phyloP scores from a whole-genome alignment of 2,329 filamentous ascomycete genomes.

The Cordyceps fumosorosea region DNA sequence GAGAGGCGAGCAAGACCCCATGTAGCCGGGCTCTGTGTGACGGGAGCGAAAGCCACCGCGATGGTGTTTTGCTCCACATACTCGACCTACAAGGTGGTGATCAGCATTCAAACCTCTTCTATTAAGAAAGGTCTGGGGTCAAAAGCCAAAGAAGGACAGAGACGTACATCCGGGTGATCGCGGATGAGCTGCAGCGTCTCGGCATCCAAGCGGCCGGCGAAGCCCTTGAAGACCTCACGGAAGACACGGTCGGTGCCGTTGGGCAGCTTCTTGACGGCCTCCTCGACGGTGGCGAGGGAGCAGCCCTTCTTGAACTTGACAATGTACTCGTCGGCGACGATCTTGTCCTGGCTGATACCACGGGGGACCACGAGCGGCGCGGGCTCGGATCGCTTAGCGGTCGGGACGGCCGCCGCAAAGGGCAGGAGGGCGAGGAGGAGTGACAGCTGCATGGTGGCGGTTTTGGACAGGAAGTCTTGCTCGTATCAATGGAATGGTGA shows the following conservation, averaged over 20 bases:
- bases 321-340: constrained; percentile 19
- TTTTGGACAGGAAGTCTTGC: neutral
- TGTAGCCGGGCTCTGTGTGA: constrained; percentile 13
- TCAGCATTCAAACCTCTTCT: neutral
- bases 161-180: constrained; percentile 15
- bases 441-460: neutral
- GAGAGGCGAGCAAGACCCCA: constrained; percentile 33
- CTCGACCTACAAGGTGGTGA: constrained; percentile 19
- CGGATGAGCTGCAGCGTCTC: constrained; percentile 10
- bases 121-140: no score
- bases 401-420: neutral
- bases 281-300: constrained; percentile 9
- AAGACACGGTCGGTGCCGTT: constrained; percentile 12
- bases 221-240: constrained; percentile 13
- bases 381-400: constrained; percentile 11
- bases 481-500: neutral
- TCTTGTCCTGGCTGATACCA: neutral
- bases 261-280: constrained; percentile 13
- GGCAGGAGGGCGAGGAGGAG: constrained; percentile 2
- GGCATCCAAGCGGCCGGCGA: constrained; percentile 14
- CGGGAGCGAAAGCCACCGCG: constrained; percentile 16
- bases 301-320: constrained; percentile 19
- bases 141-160: neutral
- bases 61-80: constrained; percentile 31
- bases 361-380: constrained; percentile 16